Conservation (phyloP, 1,284 basidiomycete species). For the Uromyces viciae-fabae region DNA sequence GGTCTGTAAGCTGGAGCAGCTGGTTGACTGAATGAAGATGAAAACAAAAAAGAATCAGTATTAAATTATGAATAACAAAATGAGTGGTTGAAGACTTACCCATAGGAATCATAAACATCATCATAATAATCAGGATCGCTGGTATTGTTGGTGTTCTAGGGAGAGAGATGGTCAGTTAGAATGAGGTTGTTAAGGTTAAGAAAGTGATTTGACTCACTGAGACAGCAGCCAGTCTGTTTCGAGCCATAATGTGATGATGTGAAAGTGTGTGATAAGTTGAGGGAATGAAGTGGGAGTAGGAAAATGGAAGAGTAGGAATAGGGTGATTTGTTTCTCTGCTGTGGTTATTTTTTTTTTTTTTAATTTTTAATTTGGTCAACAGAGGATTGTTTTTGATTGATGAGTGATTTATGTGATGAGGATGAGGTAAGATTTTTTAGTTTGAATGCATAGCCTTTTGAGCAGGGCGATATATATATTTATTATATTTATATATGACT, state of each 20-base stretch:
- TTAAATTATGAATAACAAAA: background rate
- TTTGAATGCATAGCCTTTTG: too few relatives aligned
- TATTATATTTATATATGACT: too few relatives aligned
- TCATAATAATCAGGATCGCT: background rate
- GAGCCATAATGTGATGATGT: slow-evolving; percentile 14
- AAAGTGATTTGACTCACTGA: background rate
- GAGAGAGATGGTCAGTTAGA: background rate
- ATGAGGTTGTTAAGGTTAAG: background rate
- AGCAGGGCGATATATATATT: too few relatives aligned
- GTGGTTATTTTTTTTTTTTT: too few relatives aligned
- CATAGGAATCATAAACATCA: slow-evolving; percentile 28
- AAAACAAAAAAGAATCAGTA: background rate
- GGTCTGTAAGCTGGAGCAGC: slow-evolving; percentile 24
- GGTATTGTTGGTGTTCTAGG: background rate
- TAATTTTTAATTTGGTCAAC: too few relatives aligned
- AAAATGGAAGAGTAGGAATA: background rate
- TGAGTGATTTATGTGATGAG: too few relatives aligned
- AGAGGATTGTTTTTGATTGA: too few relatives aligned
- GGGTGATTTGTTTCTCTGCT: too few relatives aligned
- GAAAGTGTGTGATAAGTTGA: background rate
- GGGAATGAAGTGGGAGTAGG: background rate
- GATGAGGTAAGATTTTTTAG: too few relatives aligned
- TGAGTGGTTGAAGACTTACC: background rate
- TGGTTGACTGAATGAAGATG: background rate
- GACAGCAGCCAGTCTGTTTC: slow-evolving; percentile 34